Base-by-base conservation (phyloP, 345 rosid genomes). In the Gossypium rotundifolium region DNA sequence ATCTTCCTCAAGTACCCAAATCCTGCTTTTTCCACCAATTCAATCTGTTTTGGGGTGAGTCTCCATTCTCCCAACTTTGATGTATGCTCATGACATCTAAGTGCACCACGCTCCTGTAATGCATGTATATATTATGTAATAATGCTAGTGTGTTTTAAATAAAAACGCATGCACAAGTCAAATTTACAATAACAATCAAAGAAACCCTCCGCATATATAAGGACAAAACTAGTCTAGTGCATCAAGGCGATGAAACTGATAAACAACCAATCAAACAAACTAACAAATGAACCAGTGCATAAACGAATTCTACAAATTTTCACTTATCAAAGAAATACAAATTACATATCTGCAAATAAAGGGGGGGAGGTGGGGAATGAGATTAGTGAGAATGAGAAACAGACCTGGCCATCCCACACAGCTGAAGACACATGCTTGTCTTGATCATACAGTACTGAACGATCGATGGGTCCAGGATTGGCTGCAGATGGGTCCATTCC, bases 21-120 rank as follows among this genome's bases (percentile, higher is more conserved):
- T 74, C 98, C 98, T 59, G 96, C 94, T 83, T 79, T 87, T 61
- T 94, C 93, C 3, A 94, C 97, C 82, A 94, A 84, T 76, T 90
- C 91, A 2, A 90, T 84, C 79, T 94, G 97, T 78, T 80, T 88
- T 3, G 87, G 76, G 4, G 78, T 86, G 72, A 94, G 89, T 84
- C 84, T 92, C 97, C 97, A 94, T 72, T 92, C 97, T 75, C 93
- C 91, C 75, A 94, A 77, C 82, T 94, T 94, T 0, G 97, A 94
- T 8, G 98, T 94, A 74, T 94, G 98, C 82, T 94, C 98, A 74
- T 92, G 98, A 85, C 98, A 94, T 84, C 98, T 87, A 72, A 94
- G 93, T 4, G 94, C 98, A 77, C 96, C 97, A n/a, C 98, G 89
- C 81, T 94, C 98, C 97, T 94, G 77, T 14, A 17, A 17, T 4